A percentile compares a stretch with the other conserved stretches of the same genome.
Evolutionary conservation across 2,329 filamentous ascomycete species (phyloP).

Genomic region (Colletotrichum caudatum): DNA sequence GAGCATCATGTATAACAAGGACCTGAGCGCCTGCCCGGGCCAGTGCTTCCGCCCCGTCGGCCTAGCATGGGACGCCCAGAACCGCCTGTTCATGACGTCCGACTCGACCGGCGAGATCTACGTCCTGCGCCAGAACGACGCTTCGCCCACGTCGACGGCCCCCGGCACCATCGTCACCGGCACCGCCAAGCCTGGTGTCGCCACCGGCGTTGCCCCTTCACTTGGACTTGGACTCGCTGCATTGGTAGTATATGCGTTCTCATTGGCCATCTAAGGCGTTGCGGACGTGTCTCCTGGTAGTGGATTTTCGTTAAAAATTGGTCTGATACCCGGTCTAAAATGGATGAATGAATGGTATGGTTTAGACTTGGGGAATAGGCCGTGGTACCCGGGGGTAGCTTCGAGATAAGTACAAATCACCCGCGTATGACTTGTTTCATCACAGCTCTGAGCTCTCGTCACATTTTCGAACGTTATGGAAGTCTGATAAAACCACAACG

Average conservation of each 20-base stretch:
- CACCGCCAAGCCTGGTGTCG: slow-evolving; percentile 23
- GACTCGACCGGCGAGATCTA: slow-evolving; percentile 76
- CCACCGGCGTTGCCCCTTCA: slow-evolving; percentile 6
- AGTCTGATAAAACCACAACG: background rate
- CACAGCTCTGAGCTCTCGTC: background rate
- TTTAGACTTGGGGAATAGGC: too few species aligned
- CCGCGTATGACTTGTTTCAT: background rate
- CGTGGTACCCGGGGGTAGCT: background rate
- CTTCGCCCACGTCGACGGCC: slow-evolving; percentile 22
- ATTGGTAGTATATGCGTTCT: background rate
- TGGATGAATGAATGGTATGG: background rate
- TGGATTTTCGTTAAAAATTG: background rate
- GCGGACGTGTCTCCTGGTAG: too few species aligned
- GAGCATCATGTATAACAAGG: slow-evolving; percentile 67
- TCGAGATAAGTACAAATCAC: background rate
- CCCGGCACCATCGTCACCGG: slow-evolving; percentile 30
- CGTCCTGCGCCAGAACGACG: slow-evolving; percentile 55
- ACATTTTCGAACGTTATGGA: background rate
- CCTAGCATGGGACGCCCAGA: slow-evolving; percentile 63
- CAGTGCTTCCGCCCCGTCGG: slow-evolving; percentile 74
- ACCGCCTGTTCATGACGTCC: slow-evolving; percentile 71
- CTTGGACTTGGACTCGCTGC: slow-evolving; percentile 5
- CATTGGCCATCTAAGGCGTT: background rate
- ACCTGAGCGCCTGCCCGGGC: slow-evolving; percentile 65
- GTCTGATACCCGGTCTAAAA: background rate